Evolutionary conservation across 805 yeast species (phyloP), one percentile per base, ranked within the genome.

Genomic region (Schizosaccharomyces lindneri): DNA sequence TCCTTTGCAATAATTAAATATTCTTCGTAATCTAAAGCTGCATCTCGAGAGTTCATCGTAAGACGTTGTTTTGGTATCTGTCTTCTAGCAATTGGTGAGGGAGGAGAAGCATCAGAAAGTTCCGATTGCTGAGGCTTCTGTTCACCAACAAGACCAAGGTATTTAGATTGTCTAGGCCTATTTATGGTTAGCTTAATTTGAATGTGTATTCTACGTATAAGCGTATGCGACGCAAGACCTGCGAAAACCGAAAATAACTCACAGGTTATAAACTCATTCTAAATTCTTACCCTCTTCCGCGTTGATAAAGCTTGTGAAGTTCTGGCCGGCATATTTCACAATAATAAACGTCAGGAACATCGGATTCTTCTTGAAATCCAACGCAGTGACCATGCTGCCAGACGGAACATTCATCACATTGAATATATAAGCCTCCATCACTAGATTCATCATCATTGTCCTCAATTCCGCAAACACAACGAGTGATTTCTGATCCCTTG

Each of bases 301-400:
- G 73, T 39, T 77, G 77, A 17, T 71, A 72, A 19, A 84, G 73
- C 3, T 78, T 71, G 70, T 90, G 98, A 59, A 85, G 73, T 39
- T 85, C 89, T 0, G 97, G 97, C 65, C 82, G 80, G 73, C 98
- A 90, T 65, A 73, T 72, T 70, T 90, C 98, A 75, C 98, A 90
- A 86, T 89, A 87, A 72, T 93, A 90, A 71, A 86, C 86, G 63
- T 90, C 97, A 3, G 97, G 96, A 1, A 87, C 86, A 60, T 80
- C 83, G 15, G 79, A 81, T 64, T 82, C 87, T 61, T 80, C 81
- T 62, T 76, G 76, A 63, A 90, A 81, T 0, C 96, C 95, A 46
- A 90, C 96, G 74, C 98, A 90, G 72, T 77, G 87, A 1, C 97
- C 97, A 70, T 90, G 98, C 71, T 90, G 98, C 98, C 98, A 90